Base-by-base conservation (phyloP, 2,329 filamentous ascomycete genomes). In the Aspergillus niger region DNA sequence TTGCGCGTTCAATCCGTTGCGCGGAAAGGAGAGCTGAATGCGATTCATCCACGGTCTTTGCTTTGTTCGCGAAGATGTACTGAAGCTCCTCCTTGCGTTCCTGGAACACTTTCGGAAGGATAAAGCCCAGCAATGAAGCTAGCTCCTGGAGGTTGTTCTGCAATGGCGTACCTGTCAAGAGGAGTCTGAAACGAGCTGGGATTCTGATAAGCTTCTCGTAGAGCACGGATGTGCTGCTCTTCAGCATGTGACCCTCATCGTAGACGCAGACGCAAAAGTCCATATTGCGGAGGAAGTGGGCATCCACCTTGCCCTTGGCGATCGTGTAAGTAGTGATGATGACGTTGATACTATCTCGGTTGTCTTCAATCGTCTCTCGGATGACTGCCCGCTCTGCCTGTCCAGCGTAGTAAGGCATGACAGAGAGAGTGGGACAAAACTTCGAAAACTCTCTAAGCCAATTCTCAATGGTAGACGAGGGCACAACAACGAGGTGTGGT, bases 111-210 rank as follows among this genome's bases (percentile, higher is more conserved):
- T 85, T 80, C 0, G 95, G 95, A 76, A 98, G 89, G 70, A 99
- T 92, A 72, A 99, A 98, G n/a, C 89, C 91, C 11, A 99, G 85
- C 13, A 99, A 85, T 2, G 92, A 91, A 43, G 92, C 89, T 70
- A 99, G 86, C 77, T 99, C 95, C 72, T 94, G 89, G 20, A 99
- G 81, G 73, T 98, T 98, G 78, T 99, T 99, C 70, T 99, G 95
- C 11, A 99, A 84, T 0, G 95, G 95, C 0, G 95, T 99, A 44
- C 95, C 95, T 28, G 89, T 91, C 26, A 99, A 84, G 3, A 99
- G 83, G 54, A 99, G 85, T 63, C 92, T 88, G 83, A 95, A 97
- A n/a, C 86, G 80, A 0, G 92, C 89, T 0, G 85, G 85, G 57
- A 99, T 92, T 38, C 86, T 84, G 70, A 91, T 87, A 55, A 98